These are phyloP conservation scores for Westerdykella ornata DNA, from an alignment of 2,329 filamentous ascomycete species.

Conservation along the genomic window DNA sequence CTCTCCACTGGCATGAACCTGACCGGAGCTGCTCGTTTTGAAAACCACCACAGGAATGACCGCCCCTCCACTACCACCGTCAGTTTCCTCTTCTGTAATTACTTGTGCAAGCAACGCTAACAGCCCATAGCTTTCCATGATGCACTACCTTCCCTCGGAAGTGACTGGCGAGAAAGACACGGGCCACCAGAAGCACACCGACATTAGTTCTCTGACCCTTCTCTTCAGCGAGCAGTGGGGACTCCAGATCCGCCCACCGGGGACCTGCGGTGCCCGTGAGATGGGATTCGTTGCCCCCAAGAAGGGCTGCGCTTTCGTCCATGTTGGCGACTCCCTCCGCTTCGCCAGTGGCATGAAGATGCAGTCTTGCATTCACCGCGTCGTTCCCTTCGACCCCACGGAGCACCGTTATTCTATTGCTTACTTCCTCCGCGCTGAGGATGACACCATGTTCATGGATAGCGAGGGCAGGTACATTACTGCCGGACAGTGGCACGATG, in stretches of 20 bases:
- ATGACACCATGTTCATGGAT: slow-evolving; percentile 52
- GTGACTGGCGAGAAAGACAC: slow-evolving; percentile 16
- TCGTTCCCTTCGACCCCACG: slow-evolving; percentile 47
- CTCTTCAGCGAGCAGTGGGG: slow-evolving; percentile 52
- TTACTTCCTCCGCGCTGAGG: slow-evolving; percentile 53
- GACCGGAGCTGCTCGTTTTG: slow-evolving; percentile 22
- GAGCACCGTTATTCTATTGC: slow-evolving; percentile 55
- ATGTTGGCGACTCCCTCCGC: slow-evolving; percentile 54
- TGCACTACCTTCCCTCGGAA: slow-evolving; percentile 29
- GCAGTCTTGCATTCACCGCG: slow-evolving; percentile 53
- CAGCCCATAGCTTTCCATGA: slow-evolving; percentile 21
- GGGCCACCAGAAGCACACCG: slow-evolving; percentile 31
- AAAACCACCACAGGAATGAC: slow-evolving; percentile 29
- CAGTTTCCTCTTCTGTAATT: slow-evolving; percentile 2
- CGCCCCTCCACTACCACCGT: slow-evolving; percentile 28
- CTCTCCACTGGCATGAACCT: slow-evolving; percentile 32
- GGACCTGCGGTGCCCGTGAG: slow-evolving; percentile 31
- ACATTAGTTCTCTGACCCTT: slow-evolving; percentile 26
- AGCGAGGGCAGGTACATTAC: slow-evolving; percentile 50
- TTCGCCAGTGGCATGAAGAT: slow-evolving; percentile 50
- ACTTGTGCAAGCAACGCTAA: background rate
- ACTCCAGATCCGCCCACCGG: slow-evolving; percentile 51
- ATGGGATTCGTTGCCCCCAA: slow-evolving; percentile 45
- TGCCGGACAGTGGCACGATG: slow-evolving; percentile 38
- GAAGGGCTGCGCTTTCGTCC: slow-evolving; percentile 49